Evolutionary conservation across 805 yeast species (phyloP).

Genomic region (Phaffomyces thermotolerans): DNA sequence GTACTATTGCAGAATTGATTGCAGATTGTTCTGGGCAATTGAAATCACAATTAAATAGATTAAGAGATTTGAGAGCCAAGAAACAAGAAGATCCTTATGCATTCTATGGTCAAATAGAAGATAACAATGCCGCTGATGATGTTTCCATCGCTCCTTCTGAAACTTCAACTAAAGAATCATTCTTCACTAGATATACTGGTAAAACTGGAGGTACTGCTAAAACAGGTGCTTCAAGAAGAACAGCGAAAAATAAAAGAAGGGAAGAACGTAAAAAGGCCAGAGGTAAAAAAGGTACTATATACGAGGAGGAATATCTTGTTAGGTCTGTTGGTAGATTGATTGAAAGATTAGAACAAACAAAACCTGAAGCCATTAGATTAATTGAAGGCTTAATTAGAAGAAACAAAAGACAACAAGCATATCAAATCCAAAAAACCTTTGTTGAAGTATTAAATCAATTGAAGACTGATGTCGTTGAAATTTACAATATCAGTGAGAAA

Average conservation of each 20-base stretch:
- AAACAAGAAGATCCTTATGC: slow-evolving; percentile 80
- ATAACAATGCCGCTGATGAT: slow-evolving; percentile 75
- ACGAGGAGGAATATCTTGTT: slow-evolving; percentile 92
- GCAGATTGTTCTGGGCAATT: slow-evolving; percentile 92
- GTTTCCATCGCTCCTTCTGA: slow-evolving; percentile 94
- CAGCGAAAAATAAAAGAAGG: slow-evolving; percentile 86
- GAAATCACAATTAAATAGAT: slow-evolving; percentile 71
- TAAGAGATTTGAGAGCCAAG: slow-evolving; percentile 79
- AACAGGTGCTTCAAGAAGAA: slow-evolving; percentile 90
- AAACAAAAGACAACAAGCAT: slow-evolving; percentile 68
- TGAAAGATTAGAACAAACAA: slow-evolving; percentile 71
- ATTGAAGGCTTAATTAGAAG: slow-evolving; percentile 74
- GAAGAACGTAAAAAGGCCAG: slow-evolving; percentile 94
- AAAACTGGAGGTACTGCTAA: slow-evolving; percentile 93
- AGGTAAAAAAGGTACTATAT: slow-evolving; percentile 96
- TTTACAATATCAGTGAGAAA: slow-evolving; percentile 72
- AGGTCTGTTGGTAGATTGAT: slow-evolving; percentile 81
- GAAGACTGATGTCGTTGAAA: slow-evolving; percentile 59
- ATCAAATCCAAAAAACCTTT: slow-evolving; percentile 66
- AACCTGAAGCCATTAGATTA: slow-evolving; percentile 64
- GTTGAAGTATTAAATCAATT: slow-evolving; percentile 49
- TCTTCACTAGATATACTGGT: slow-evolving; percentile 94
- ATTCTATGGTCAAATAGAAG: slow-evolving; percentile 63
- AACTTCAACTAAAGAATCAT: slow-evolving; percentile 85
- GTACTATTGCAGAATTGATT: slow-evolving; percentile 73